Evolutionary conservation across 441 rosid species (phyloP).

Genomic region (Pelargonium fulgidum): DNA sequence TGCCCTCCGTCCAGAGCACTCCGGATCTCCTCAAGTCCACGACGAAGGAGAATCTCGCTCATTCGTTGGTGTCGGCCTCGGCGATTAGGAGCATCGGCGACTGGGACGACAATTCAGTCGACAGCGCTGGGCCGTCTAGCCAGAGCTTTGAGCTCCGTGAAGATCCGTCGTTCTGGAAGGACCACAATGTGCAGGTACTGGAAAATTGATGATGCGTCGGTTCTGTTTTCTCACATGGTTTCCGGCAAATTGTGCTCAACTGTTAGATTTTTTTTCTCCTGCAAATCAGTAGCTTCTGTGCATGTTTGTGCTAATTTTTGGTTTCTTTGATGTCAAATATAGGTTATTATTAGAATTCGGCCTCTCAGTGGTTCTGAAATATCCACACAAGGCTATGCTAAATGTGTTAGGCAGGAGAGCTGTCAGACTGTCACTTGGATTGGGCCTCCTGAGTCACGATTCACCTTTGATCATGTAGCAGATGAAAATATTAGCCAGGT

Average conservation of each 20-base stretch:
- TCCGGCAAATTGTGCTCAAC: not conserved
- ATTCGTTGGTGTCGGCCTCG: slow-evolving; percentile 27
- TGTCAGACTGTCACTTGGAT: slow-evolving; percentile 80
- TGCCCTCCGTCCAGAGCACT: slow-evolving; percentile 33
- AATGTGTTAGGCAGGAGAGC: slow-evolving; percentile 88
- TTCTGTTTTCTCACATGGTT: not conserved
- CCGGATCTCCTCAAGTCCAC: slow-evolving; percentile 44
- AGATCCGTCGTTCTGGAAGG: slow-evolving; percentile 93
- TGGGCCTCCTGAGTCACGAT: slow-evolving; percentile 87
- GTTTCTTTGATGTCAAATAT: not conserved
- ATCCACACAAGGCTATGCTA: slow-evolving; percentile 64
- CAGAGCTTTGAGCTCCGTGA: slow-evolving; percentile 71
- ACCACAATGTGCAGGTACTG: slow-evolving; percentile 85
- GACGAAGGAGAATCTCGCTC: slow-evolving; percentile 30
- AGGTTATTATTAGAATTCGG: slow-evolving; percentile 88
- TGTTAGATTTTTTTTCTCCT: not conserved
- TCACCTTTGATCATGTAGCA: slow-evolving; percentile 90
- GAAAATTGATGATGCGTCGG: not conserved
- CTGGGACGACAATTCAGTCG: slow-evolving; percentile 37
- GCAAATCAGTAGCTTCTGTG: not conserved
- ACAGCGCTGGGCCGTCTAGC: slow-evolving; percentile 24
- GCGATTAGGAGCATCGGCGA: slow-evolving; percentile 32
- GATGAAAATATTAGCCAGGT: slow-evolving; percentile 91
- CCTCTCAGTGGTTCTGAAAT: slow-evolving; percentile 81
- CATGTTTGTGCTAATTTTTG: not conserved